phyloP scores from a whole-genome alignment of 2,329 filamentous ascomycete genomes.

The Aspergillus sp. region DNA sequence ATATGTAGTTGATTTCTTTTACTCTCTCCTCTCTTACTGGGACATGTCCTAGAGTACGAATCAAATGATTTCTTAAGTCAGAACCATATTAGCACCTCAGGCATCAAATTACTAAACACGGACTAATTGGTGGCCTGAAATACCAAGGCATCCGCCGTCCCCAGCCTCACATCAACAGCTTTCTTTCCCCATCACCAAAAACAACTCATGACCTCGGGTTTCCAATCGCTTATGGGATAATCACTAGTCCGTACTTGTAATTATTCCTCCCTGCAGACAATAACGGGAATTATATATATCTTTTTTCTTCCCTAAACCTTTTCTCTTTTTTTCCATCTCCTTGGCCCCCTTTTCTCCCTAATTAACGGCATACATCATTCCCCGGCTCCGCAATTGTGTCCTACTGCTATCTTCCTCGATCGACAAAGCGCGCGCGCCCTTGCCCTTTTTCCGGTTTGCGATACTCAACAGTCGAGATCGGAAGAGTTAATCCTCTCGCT shows the following conservation, averaged over 20 bases:
- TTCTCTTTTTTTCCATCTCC: not conserved
- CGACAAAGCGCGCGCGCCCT: not conserved
- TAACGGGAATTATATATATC: not conserved
- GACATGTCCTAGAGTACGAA: constrained; percentile 13
- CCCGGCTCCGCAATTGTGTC: not conserved
- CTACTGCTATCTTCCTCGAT: not conserved
- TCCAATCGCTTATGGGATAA: not conserved
- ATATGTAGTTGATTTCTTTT: constrained; percentile 20
- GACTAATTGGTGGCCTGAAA: too few relatives aligned
- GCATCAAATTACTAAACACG: not conserved
- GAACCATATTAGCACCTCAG: not conserved
- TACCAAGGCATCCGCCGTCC: too few relatives aligned
- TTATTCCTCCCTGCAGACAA: not conserved
- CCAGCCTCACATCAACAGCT: not conserved
- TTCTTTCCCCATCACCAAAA: not conserved
- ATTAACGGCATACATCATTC: not conserved
- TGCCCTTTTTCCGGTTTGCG: not conserved
- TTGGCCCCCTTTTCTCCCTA: not conserved
- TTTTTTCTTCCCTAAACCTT: not conserved
- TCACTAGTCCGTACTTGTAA: not conserved
- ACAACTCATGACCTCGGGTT: not conserved
- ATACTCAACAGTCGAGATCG: not conserved
- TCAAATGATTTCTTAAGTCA: constrained; percentile 6
- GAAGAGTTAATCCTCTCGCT: too few relatives aligned
- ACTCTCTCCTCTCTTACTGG: constrained; percentile 17